Base-by-base conservation (phyloP, 352 stramenopile species). In the Phytophthora citrophthora region DNA sequence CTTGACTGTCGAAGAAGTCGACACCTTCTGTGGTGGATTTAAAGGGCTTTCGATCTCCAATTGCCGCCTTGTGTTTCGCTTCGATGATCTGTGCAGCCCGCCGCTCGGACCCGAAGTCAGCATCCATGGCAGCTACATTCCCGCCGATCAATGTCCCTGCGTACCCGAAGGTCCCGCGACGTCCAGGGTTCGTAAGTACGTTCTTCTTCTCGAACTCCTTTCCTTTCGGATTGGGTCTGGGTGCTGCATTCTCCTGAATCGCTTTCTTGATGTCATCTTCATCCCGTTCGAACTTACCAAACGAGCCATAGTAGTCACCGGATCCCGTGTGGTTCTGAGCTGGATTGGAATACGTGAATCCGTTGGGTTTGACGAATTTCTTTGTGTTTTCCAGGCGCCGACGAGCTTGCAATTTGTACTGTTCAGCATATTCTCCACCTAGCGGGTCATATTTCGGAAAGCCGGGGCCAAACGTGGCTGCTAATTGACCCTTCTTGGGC, bases 81-180 rank as follows among this genome's bases (percentile, higher is more conserved):
- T 74, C 48, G 10, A 79, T 52, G n/a, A 83, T 52, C 40, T 71
- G 63, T 16, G 65, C 61, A 0, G 49, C 57, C 2, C 61, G 58
- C 12, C 71, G 64, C 41, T 89, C 77, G 0, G 83, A 92, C n/a
- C 77, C 81, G 39, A 81, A 92, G 44, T 94, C 85, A 11, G 83
- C 81, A 0, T 72, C 57, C 68, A 91, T 73, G 1, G 81, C 77
- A 5, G 72, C 27, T 6, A 85, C 40, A 24, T 77, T 72, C 5
- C 74, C 77, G 15, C 85, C 81, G 61, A 94, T 90, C 34, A 92
- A 50, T 5, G 83, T 92, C 9, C 81, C 79, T 0, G 85, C 64
- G 44, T 92, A 91, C n/a, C 85, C 85, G 29, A 91, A 90, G 4
- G 79, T 92, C 16, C 83, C 85, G n/a, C 81, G 77, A 55, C 85